Conservation (phyloP, 768 basidiomycete species). For the Mrakia frigida region DNA sequence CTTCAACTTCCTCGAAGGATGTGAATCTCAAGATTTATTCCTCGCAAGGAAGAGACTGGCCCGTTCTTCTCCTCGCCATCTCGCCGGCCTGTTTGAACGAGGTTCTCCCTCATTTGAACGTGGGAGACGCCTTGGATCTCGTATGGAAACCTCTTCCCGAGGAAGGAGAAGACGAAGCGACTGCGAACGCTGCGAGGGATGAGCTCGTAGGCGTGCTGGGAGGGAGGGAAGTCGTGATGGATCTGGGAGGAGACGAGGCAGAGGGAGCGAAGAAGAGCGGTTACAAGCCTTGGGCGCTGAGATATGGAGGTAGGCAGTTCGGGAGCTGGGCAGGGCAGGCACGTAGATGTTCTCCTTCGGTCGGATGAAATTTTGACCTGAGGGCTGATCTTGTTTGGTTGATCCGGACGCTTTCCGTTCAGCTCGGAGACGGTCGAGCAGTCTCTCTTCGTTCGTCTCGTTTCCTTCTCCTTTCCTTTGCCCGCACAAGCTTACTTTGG, state of each 20-base stretch:
- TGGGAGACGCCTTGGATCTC: slow-evolving; percentile 70
- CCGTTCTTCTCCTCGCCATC: slow-evolving; percentile 59
- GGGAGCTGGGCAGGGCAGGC: slow-evolving; percentile 72
- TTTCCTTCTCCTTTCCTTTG: neutral
- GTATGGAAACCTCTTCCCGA: slow-evolving; percentile 50
- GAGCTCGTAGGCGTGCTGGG: slow-evolving; percentile 76
- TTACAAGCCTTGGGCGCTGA: slow-evolving; percentile 77
- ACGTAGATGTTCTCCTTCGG: neutral
- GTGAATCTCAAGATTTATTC: slow-evolving; percentile 18
- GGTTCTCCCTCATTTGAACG: slow-evolving; percentile 75
- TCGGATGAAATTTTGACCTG: no score
- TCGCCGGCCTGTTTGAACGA: slow-evolving; percentile 65
- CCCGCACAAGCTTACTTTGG: neutral
- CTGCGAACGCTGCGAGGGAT: slow-evolving; percentile 50
- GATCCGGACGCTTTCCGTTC: neutral
- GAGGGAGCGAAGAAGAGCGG: slow-evolving; percentile 33
- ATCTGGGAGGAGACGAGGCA: slow-evolving; percentile 34
- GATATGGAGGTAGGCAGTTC: slow-evolving; percentile 54
- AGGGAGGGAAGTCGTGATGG: slow-evolving; percentile 66
- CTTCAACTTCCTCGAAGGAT: slow-evolving; percentile 24
- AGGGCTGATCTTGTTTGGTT: no score
- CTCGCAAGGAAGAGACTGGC: slow-evolving; percentile 36
- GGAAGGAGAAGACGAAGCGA: slow-evolving; percentile 37
- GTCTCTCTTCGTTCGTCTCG: slow-evolving; percentile 64
- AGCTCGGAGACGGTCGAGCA: slow-evolving; percentile 86